Conservation (phyloP, 352 stramenopile species). For the Phytophthora uliginosa region DNA sequence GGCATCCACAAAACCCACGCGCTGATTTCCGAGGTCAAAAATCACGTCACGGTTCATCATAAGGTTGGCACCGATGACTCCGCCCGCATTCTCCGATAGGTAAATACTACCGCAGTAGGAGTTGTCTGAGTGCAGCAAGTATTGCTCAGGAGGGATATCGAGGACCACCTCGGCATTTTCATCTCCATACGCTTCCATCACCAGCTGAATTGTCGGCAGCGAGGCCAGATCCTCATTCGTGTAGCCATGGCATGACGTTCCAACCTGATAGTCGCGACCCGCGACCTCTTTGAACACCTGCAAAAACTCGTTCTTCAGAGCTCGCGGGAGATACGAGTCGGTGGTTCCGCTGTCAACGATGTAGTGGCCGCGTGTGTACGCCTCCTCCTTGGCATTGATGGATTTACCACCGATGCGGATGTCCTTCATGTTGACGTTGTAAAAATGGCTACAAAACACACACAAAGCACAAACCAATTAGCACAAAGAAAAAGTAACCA, state of each 20-base stretch:
- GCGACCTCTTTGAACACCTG: constrained; percentile 61
- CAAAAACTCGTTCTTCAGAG: constrained; percentile 64
- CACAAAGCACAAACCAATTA: not conserved
- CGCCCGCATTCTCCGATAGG: constrained; percentile 71
- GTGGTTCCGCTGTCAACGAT: constrained; percentile 91
- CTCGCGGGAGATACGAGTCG: constrained; percentile 80
- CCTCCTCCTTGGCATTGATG: constrained; percentile 59
- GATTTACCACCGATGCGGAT: constrained; percentile 71
- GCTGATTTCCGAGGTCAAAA: constrained; percentile 77
- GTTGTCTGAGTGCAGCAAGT: constrained; percentile 61
- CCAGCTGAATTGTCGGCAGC: constrained; percentile 74
- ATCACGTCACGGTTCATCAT: constrained; percentile 89
- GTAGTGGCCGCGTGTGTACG: constrained; percentile 61
- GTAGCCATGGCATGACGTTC: constrained; percentile 58
- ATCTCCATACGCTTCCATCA: constrained; percentile 73
- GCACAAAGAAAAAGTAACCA: not conserved
- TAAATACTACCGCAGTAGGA: constrained; percentile 77
- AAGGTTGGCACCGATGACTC: constrained; percentile 87
- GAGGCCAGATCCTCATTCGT: constrained; percentile 57
- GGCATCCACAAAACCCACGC: constrained; percentile 84
- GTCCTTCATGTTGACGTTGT: constrained; percentile 74
- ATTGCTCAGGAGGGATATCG: constrained; percentile 70
- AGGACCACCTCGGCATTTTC: constrained; percentile 70
- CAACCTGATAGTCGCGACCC: constrained; percentile 59
- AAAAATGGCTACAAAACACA: constrained; percentile 60